phyloP scores from a whole-genome alignment of 2,329 filamentous ascomycete species.

The Pseudophaeomoniella oleicola region DNA sequence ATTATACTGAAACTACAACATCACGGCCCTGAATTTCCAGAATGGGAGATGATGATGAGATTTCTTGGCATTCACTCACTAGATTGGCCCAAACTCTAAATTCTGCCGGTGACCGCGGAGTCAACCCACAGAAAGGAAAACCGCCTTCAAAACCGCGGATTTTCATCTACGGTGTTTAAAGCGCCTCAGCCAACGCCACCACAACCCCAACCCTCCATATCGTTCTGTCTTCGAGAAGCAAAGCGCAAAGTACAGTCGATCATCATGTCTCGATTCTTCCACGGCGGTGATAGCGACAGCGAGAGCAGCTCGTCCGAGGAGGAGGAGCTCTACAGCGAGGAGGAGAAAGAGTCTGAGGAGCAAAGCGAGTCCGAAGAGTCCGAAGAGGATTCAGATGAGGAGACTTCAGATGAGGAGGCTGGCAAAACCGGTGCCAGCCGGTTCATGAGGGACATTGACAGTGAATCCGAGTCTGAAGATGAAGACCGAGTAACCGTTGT shows the following conservation, averaged over 20 bases:
- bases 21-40: too few species aligned
- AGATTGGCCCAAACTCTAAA: not conserved
- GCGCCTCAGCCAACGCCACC: constrained; percentile 8
- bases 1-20: too few species aligned
- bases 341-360: constrained; percentile 45
- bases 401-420: constrained; percentile 36
- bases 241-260: constrained; percentile 11
- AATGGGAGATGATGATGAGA: too few species aligned
- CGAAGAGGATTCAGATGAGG: constrained; percentile 43
- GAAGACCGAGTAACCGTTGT: constrained; percentile 75
- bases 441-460: constrained; percentile 69
- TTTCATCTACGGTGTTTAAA: not conserved
- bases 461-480: constrained; percentile 70
- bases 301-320: constrained; percentile 88
- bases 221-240: too few species aligned
- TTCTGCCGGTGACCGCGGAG: not conserved
- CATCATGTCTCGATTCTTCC: constrained; percentile 95
- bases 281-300: constrained; percentile 86
- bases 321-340: constrained; percentile 80
- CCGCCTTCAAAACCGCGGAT: not conserved
- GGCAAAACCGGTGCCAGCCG: constrained; percentile 58
- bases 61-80: not conserved
- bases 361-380: constrained; percentile 42
- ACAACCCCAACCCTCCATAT: too few species aligned
- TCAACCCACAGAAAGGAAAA: not conserved